Percentiles rank a stretch among this genome's conserved stretches.
Evolutionary conservation across 192 early-diverging fungal genomes (phyloP).

Genomic region (Rhizophagus clarus): DNA sequence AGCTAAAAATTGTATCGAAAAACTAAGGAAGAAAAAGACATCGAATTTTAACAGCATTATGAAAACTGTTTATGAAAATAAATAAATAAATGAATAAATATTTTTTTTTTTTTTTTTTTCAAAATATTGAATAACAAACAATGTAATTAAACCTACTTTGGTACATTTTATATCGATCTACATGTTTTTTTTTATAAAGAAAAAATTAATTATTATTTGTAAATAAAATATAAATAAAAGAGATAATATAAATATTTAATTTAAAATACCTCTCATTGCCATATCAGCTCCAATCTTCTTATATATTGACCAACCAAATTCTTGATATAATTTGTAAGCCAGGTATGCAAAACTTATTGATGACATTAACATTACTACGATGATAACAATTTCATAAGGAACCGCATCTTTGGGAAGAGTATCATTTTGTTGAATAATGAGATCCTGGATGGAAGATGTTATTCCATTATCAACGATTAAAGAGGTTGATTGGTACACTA

Average conservation of each 20-base stretch:
- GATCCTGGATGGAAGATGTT: constrained; percentile 14
- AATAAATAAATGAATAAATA: neutral
- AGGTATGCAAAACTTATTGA: constrained; percentile 48
- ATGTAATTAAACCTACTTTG: constrained; percentile 10
- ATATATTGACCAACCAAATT: constrained; percentile 84
- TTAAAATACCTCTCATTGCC: constrained; percentile 61
- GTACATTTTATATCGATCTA: constrained; percentile 29
- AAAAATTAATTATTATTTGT: neutral
- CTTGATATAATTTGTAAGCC: constrained; percentile 71
- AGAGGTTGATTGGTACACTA: neutral
- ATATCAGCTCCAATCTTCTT: constrained; percentile 83
- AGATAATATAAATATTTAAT: neutral
- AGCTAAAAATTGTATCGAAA: constrained; percentile 74
- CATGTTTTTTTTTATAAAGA: neutral
- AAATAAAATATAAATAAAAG: neutral
- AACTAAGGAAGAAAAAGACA: constrained; percentile 77
- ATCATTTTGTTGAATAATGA: neutral
- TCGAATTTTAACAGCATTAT: constrained; percentile 82
- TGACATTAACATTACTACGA: constrained; percentile 58
- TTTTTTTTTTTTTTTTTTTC: neutral
- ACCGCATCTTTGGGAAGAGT: constrained; percentile 27
- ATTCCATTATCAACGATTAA: neutral
- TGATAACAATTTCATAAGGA: constrained; percentile 55
- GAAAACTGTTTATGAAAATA: constrained; percentile 49
- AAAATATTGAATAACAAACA: constrained; percentile 14